Evolutionary conservation across 2,329 filamentous ascomycete species (phyloP).

Genomic region (Aspergillus felis): DNA sequence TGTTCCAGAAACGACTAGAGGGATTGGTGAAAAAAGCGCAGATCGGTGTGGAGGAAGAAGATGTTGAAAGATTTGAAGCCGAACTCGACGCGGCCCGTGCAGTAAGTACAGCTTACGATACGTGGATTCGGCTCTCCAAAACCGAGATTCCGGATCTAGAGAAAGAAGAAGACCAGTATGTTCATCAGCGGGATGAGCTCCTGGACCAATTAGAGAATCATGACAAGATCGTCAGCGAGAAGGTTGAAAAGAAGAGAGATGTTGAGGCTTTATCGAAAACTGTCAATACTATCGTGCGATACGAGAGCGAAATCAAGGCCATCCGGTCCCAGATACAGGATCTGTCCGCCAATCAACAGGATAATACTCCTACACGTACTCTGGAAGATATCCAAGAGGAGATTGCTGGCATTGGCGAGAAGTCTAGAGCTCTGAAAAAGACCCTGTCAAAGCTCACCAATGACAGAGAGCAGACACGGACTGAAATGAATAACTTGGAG

Average conservation of each 20-base stretch:
- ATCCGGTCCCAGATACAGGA: slow-evolving; percentile 71
- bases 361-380: slow-evolving; percentile 61
- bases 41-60: slow-evolving; percentile 57
- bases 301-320: slow-evolving; percentile 66
- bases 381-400: slow-evolving; percentile 81
- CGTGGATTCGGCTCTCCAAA: slow-evolving; percentile 63
- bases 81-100: slow-evolving; percentile 57
- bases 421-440: slow-evolving; percentile 61
- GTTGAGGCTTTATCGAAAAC: slow-evolving; percentile 73
- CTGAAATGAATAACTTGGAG: slow-evolving; percentile 66
- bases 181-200: slow-evolving; percentile 59
- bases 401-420: slow-evolving; percentile 63
- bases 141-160: slow-evolving; percentile 68
- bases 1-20: slow-evolving; percentile 64
- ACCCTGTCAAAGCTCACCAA: slow-evolving; percentile 61
- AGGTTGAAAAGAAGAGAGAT: slow-evolving; percentile 64
- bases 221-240: slow-evolving; percentile 62
- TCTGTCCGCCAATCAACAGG: slow-evolving; percentile 71
- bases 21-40: slow-evolving; percentile 47
- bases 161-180: slow-evolving; percentile 58
- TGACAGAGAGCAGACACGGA: slow-evolving; percentile 69
- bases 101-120: slow-evolving; percentile 67
- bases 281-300: slow-evolving; percentile 70
- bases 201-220: slow-evolving; percentile 62
- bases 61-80: background rate